Conservation (phyloP, 2,329 filamentous ascomycete species). For the Nothophoma quercina region DNA sequence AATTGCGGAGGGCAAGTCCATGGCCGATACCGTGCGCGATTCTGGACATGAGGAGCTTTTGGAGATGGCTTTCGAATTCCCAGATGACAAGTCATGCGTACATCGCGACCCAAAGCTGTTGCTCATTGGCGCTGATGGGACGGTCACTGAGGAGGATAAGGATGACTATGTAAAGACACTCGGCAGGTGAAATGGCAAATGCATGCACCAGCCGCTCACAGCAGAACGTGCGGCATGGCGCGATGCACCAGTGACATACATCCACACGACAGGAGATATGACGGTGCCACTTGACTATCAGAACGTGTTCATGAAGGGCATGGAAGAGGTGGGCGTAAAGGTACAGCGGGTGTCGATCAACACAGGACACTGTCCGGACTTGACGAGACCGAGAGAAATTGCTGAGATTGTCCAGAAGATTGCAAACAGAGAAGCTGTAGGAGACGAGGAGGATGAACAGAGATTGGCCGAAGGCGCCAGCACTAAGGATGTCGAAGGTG, state of each 20-base stretch:
- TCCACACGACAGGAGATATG: neutral
- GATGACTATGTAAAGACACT: neutral
- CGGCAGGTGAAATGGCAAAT: neutral
- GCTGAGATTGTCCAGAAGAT: neutral
- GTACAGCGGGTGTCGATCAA: neutral
- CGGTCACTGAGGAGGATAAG: neutral
- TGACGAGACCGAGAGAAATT: neutral
- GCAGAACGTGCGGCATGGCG: neutral
- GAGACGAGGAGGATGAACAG: neutral
- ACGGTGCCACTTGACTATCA: neutral
- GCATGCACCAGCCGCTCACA: neutral
- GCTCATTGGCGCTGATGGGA: neutral
- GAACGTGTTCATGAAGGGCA: neutral
- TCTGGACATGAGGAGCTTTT: neutral
- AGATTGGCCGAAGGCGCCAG: neutral
- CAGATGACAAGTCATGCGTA: neutral
- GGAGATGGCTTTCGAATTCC: neutral
- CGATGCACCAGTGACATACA: neutral
- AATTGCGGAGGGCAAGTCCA: neutral
- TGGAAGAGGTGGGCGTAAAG: neutral
- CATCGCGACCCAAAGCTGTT: neutral
- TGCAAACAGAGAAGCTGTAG: neutral
- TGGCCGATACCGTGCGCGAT: neutral
- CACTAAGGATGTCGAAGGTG: neutral
- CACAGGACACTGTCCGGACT: neutral